Base-by-base conservation (phyloP, 1,284 basidiomycete species). In the Anthracocystis walkeri region DNA sequence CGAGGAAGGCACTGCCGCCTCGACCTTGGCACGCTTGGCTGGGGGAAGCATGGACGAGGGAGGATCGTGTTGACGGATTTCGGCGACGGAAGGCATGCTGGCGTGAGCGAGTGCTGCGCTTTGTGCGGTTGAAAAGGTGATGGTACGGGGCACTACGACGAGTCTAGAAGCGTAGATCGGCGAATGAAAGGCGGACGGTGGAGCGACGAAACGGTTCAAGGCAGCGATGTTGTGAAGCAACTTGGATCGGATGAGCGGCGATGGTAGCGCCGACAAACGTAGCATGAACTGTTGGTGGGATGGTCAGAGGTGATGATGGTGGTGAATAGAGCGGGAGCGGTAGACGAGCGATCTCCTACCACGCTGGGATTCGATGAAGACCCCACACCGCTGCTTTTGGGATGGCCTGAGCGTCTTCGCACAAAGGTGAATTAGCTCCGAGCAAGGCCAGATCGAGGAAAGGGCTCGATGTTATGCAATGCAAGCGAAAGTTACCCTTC, bases 21-120 rank as follows among this genome's bases (percentile, higher is more conserved):
- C 61, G 61, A 67, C 52, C 65, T 68, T 76, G 57, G 55, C 58
- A 25, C 74, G 60, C 54, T 76, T 76, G 11, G 74, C 65, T 2
- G 68, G 74, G 23, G 74, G 74, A 20, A 72, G 58, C 67, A 67
- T 71, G 51, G 57, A 20, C 38, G 48, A 2, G 33, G 61, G 46
- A 20, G 74, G 38, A 40, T 46, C 12, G 21, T 20, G 62, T 44
- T 65, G 64, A 42, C 42, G 65, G 25, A 76, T 45, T 33, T 76
- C 41, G 44, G 74, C 74, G 56, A 76, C 64, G 46, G 68, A 76
- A 60, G 74, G 74, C 74, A 76, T 76, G 53, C 65, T 65, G 63
- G 60, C 58, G 54, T 49, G 44, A 11, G 55, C 48, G 14, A 44
- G 16, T 4, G 40, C 35, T 58, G 55, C 40, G 33, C 8, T 45